Conservation (phyloP, 2,329 filamentous ascomycete species). For the Alternaria dauci region DNA sequence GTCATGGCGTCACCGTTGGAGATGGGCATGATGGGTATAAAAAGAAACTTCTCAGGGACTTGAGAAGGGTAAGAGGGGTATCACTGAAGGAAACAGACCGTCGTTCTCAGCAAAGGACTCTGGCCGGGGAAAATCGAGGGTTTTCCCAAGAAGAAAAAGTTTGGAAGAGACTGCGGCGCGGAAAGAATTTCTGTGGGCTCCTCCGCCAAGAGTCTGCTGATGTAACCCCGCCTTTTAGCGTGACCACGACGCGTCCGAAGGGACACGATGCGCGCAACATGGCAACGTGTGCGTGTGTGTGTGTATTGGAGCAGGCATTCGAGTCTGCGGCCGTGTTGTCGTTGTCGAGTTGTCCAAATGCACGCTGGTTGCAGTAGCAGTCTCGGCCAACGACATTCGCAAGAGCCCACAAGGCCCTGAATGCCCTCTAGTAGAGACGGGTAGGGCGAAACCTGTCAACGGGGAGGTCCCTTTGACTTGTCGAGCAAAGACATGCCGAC, state of each 20-base stretch:
- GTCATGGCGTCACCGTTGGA: conserved; percentile 69
- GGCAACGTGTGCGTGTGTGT: not conserved
- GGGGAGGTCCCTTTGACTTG: not conserved
- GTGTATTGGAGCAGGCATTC: not conserved
- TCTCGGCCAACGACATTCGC: not conserved
- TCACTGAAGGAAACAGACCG: conserved; percentile 45
- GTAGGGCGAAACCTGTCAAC: not conserved
- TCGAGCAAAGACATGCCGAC: not conserved
- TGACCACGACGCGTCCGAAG: conserved; percentile 17
- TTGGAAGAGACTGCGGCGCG: conserved; percentile 21
- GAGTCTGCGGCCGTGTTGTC: too few relatives aligned
- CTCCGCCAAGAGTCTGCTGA: conserved; percentile 17
- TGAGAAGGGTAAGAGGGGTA: conserved; percentile 30
- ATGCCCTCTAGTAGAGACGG: not conserved
- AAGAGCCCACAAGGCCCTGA: not conserved
- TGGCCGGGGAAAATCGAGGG: conserved; percentile 66
- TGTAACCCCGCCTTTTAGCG: conserved; percentile 32
- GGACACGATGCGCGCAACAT: not conserved
- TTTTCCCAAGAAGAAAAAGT: conserved; percentile 58
- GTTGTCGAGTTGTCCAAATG: not conserved
- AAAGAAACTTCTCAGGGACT: conserved; percentile 43
- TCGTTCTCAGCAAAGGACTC: conserved; percentile 40
- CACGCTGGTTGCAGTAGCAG: not conserved
- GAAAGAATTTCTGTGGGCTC: conserved; percentile 37
- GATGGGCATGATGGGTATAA: conserved; percentile 70